Base-by-base conservation (phyloP, 2,329 filamentous ascomycete genomes). In the Arthrobotrys musiformis region DNA sequence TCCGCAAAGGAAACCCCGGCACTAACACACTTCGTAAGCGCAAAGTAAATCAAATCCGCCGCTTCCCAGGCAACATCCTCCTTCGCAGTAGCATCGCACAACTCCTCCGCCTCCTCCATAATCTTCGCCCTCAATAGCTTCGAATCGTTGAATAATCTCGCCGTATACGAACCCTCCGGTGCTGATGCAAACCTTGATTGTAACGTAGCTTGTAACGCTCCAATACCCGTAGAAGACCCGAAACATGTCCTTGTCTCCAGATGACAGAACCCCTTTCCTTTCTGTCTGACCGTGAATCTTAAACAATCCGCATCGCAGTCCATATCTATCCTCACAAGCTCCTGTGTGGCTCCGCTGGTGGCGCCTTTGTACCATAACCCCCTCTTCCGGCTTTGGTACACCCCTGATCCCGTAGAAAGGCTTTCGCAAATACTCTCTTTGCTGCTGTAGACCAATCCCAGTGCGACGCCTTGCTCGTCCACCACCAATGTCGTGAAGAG, bases 341-440 rank as follows among this genome's bases (percentile, higher is more conserved):
- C 90, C 84, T 99, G 95, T 11, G 92, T 93, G 83, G 98, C 94
- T 13, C 95, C 95, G 66, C 94, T 98, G 7, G 92, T 95, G 63
- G 94, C 92, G 4, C 95, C 95, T 86, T 99, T 99, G 84, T 97
- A 91, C 95, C 95, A 99, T 28, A 99, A 85, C 0, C 95, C 95
- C 50, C 95, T 89, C 86, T 97, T 98, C 63, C 95, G 89, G 85
- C 94, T 98, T 84, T 97, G 93, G 83, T 99, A 99, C 40, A 98
- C 94, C 33, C 95, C 94, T 11, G 88, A 87, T 19, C 90, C 90
- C 6, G 93, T 97, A 81, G 89, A 89, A 77, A 99, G 83, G 40
- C 94, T 94, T 85, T 97, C 94, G 7, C 90, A 87, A 35, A 99
- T 90, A 82, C 94, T 98, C 83, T 96, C 92, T 79, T 92, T 89